These are phyloP conservation scores for Parascedosporium putredinis DNA, from an alignment of 2,329 filamentous ascomycete genomes.

Conservation along the genomic window DNA sequence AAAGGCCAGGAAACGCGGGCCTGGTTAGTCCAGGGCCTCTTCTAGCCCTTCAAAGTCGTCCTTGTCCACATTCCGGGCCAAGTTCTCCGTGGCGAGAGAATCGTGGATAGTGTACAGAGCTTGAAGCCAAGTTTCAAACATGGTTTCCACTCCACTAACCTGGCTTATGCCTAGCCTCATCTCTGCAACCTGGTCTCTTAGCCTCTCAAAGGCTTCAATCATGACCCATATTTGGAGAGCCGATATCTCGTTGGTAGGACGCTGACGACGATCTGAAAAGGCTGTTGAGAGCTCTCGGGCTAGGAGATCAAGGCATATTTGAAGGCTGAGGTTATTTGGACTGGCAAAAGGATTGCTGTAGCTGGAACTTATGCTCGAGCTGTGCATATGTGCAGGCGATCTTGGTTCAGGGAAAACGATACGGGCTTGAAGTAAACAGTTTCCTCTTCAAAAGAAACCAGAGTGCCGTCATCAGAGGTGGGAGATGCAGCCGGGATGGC, in stretches of 20 bases:
- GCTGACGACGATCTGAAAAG: slow-evolving; percentile 18
- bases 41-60: not conserved
- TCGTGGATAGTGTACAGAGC: slow-evolving; percentile 38
- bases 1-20: no score
- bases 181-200: slow-evolving; percentile 34
- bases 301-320: slow-evolving; percentile 41
- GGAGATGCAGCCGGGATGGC: slow-evolving; percentile 18
- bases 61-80: not conserved
- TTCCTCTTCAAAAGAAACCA: slow-evolving; percentile 37
- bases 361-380: slow-evolving; percentile 4
- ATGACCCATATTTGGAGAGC: slow-evolving; percentile 44
- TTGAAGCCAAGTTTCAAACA: slow-evolving; percentile 41
- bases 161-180: slow-evolving; percentile 24
- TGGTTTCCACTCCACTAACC: slow-evolving; percentile 18
- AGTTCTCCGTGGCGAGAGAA: slow-evolving; percentile 18
- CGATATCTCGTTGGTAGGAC: slow-evolving; percentile 23
- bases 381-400: slow-evolving; percentile 18
- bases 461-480: slow-evolving; percentile 32
- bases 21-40: not conserved
- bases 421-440: slow-evolving; percentile 35
- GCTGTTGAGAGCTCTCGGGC: slow-evolving; percentile 37
- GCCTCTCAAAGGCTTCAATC: slow-evolving; percentile 47
- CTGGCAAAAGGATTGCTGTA: slow-evolving; percentile 11
- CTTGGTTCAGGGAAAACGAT: slow-evolving; percentile 26
- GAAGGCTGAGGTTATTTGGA: slow-evolving; percentile 30